Evolutionary conservation across 192 early-diverging fungal genomes (phyloP), one percentile per base, ranked within the genome.

Genomic region (Linnemannia hyalina): DNA sequence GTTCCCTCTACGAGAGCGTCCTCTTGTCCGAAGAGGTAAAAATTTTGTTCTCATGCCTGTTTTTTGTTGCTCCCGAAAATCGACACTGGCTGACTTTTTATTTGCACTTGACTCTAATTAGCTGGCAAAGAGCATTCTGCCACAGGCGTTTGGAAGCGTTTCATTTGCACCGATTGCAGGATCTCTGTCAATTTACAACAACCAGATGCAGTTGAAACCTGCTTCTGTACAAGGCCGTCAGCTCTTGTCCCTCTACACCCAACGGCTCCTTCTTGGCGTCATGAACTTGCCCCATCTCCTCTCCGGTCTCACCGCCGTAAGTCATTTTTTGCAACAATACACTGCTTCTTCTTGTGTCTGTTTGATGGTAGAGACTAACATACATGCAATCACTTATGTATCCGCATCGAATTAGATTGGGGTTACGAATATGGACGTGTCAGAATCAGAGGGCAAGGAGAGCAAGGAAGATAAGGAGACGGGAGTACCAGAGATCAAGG

Each of bases 181-280:
- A 38, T 86, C 84, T 6, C 76, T 86, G 1, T 86, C 84, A 18
- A 86, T 86, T 15, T 86, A 86, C 47, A 86, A 86, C 36, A 86
- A 86, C 42, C 84, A 80, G 35, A 86, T 86, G 84, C 84, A 86
- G 44, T 68, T 86, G 10, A 80, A 86, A 52, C 79, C 78, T 29
- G 79, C 84, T 3, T 86, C 84, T 22, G 78, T 78, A 38, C 70
- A 75, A 32, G 84, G 79, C 4, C 84, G 80, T 8, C 84, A 86
- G 65, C 42, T 86, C 23, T 35, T 86, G 49, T 70, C 84, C 8
- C 72, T 86, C 15, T 73, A 81, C 47, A 81, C 70, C 4, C 84
- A 86, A 42, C 69, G 79, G 18, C 75, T 81, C 42, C 84, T 86
- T 52, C 77, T 79, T 13, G 84, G 84, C 3, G 72, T 77, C 29